A percentile compares a stretch with the other conserved stretches of the same genome.
Evolutionary conservation across 345 rosid species (phyloP).

Genomic region (Kandelia obovata): DNA sequence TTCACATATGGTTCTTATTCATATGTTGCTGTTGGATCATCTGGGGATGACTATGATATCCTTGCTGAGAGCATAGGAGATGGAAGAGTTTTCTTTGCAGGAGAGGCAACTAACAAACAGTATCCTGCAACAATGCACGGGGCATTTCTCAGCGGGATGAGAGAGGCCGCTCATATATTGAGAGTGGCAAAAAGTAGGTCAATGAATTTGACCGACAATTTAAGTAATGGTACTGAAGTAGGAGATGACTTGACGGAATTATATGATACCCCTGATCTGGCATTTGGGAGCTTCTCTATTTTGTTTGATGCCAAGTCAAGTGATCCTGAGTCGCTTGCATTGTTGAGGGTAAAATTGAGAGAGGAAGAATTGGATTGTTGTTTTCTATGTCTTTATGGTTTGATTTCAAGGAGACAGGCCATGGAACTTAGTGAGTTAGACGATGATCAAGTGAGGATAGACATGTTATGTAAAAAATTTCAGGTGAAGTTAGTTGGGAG

Average conservation of each 20-base stretch:
- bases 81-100: conserved; percentile 94
- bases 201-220: conserved; percentile 25
- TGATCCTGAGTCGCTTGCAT: conserved; percentile 43
- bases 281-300: conserved; percentile 47
- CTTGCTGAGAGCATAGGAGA: conserved; percentile 89
- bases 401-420: conserved; percentile 53
- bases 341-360: conserved; percentile 44
- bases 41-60: conserved; percentile 94
- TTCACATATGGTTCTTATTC: conserved; percentile 87
- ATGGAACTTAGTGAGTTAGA: conserved; percentile 46
- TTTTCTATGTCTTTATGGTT: conserved; percentile 41
- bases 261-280: conserved; percentile 51
- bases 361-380: conserved; percentile 28
- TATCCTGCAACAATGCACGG: conserved; percentile 99
- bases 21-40: conserved; percentile 83
- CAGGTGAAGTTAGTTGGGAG: conserved; percentile 41
- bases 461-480: conserved; percentile 32
- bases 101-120: conserved; percentile 93
- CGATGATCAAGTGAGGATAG: conserved; percentile 48
- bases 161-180: conserved; percentile 86
- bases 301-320: conserved; percentile 55
- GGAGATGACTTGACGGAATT: conserved; percentile 32
- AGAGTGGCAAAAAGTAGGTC: conserved; percentile 69
- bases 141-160: conserved; percentile 96
- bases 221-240: conserved; percentile 26